Conservation (phyloP, 495 filamentous ascomycete genomes). For the Lasiosphaeria miniovina region DNA sequence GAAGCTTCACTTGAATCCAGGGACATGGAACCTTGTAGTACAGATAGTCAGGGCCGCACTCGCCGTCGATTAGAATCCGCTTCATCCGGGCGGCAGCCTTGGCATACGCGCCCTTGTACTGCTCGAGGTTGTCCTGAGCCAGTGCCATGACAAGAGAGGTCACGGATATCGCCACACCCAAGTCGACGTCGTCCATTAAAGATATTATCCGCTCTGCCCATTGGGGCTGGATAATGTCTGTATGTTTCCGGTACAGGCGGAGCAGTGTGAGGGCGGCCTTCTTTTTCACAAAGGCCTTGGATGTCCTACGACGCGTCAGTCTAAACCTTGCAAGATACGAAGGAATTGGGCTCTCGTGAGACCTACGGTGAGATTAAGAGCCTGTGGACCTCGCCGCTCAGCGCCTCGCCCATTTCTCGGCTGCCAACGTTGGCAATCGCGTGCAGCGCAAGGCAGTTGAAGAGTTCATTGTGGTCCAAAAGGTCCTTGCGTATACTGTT, state of each 20-base stretch:
- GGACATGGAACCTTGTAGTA: slow-evolving; percentile 99
- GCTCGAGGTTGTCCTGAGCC: slow-evolving; percentile 87
- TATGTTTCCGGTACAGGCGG: slow-evolving; percentile 90
- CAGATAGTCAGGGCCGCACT: slow-evolving; percentile 82
- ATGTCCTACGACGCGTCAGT: slow-evolving; percentile 59
- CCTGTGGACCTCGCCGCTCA: slow-evolving; percentile 90
- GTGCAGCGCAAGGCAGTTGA: slow-evolving; percentile 97
- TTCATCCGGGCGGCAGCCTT: slow-evolving; percentile 90
- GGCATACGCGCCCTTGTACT: slow-evolving; percentile 89
- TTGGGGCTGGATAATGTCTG: slow-evolving; percentile 87
- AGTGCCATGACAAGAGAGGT: slow-evolving; percentile 96
- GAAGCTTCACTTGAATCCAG: slow-evolving; percentile 95
- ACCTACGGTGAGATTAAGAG: slow-evolving; percentile 93
- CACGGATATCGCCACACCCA: slow-evolving; percentile 92
- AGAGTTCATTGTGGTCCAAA: slow-evolving; percentile 89
- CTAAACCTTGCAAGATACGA: background rate
- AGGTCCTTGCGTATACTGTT: slow-evolving; percentile 98
- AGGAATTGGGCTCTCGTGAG: background rate
- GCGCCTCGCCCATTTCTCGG: slow-evolving; percentile 92
- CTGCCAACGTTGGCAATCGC: slow-evolving; percentile 98
- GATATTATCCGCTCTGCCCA: slow-evolving; percentile 98
- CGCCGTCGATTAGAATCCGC: slow-evolving; percentile 82
- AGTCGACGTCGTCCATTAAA: slow-evolving; percentile 93
- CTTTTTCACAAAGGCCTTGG: slow-evolving; percentile 98
- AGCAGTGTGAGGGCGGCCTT: slow-evolving; percentile 97